phyloP scores from a whole-genome alignment of 2,329 filamentous ascomycete genomes.

The Exophiala dermatitidis region DNA sequence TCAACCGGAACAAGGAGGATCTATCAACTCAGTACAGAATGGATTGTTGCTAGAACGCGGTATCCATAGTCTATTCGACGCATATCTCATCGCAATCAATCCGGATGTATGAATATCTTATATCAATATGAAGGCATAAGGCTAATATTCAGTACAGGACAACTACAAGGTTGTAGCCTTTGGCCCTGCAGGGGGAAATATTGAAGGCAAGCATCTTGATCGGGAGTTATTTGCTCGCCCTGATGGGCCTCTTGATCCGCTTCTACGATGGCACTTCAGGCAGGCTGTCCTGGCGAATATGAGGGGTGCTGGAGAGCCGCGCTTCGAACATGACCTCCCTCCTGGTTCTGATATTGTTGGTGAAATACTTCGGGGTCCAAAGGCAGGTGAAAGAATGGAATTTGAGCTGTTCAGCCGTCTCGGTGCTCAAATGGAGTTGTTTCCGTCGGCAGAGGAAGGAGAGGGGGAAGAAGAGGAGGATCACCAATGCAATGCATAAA shows the following conservation, averaged over 20 bases:
- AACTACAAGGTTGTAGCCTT: neutral
- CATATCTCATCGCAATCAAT: neutral
- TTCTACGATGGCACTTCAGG: slow-evolving; percentile 27
- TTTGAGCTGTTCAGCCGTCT: slow-evolving; percentile 3
- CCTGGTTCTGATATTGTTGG: slow-evolving; percentile 22
- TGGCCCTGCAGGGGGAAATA: neutral
- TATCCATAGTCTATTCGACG: neutral
- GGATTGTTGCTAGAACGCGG: neutral
- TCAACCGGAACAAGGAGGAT: neutral
- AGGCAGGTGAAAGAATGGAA: slow-evolving; percentile 2
- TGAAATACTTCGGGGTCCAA: neutral
- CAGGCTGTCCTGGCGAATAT: slow-evolving; percentile 27
- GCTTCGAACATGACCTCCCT: slow-evolving; percentile 27
- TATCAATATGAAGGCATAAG: neutral
- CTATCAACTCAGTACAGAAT: neutral
- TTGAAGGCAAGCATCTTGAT: neutral
- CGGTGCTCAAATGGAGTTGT: neutral
- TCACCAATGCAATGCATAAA: too few relatives aligned
- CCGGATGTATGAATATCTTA: neutral
- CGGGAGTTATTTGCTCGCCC: neutral
- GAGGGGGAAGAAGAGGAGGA: neutral
- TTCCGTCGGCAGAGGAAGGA: neutral
- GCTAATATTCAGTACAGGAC: neutral
- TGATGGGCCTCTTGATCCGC: slow-evolving; percentile 13
- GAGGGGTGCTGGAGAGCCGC: slow-evolving; percentile 26